A percentile compares a stretch with the other conserved stretches of the same genome.
These are phyloP conservation scores for Fragaria iinumae DNA, from an alignment of 306 rosid genomes.

Conservation along the genomic window DNA sequence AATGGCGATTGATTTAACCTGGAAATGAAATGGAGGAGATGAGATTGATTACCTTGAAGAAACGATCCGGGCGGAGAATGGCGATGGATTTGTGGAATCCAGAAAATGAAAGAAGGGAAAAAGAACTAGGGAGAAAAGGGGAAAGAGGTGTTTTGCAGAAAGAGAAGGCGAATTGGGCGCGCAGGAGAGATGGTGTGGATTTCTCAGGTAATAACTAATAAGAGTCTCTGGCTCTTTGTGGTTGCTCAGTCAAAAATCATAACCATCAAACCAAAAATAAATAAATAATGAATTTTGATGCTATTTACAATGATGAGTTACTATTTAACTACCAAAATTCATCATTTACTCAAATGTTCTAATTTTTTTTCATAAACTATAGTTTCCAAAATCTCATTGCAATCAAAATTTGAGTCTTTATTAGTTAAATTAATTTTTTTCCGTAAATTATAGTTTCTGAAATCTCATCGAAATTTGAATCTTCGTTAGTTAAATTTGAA, in stretches of 20 bases:
- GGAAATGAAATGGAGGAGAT: neutral
- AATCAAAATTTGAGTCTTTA: too few relatives aligned
- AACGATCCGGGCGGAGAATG: conserved; percentile 1
- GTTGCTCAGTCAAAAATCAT: conserved; percentile 52
- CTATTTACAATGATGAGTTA: too few relatives aligned
- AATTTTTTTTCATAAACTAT: too few relatives aligned
- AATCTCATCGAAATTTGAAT: too few relatives aligned
- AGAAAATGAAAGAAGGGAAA: conserved; percentile 16
- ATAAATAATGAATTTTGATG: neutral
- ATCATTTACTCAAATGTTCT: too few relatives aligned
- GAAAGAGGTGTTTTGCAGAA: conserved; percentile 24
- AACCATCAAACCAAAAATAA: neutral
- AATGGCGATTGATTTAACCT: neutral
- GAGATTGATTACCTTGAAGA: conserved; percentile 16
- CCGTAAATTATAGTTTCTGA: too few relatives aligned
- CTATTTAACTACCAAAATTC: too few relatives aligned
- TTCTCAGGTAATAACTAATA: conserved; percentile 24
- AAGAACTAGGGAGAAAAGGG: conserved; percentile 17
- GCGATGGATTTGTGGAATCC: conserved; percentile 9
- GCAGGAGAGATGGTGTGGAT: conserved; percentile 46
- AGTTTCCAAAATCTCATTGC: too few relatives aligned
- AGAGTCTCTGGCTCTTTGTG: conserved; percentile 21
- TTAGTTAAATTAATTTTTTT: too few relatives aligned
- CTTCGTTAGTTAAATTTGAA: too few relatives aligned
- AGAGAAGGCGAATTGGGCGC: conserved; percentile 62